Percentiles rank a stretch among this genome's conserved stretches.
These are phyloP conservation scores for Senna siamea DNA, from an alignment of 306 rosid species.

Conservation along the genomic window DNA sequence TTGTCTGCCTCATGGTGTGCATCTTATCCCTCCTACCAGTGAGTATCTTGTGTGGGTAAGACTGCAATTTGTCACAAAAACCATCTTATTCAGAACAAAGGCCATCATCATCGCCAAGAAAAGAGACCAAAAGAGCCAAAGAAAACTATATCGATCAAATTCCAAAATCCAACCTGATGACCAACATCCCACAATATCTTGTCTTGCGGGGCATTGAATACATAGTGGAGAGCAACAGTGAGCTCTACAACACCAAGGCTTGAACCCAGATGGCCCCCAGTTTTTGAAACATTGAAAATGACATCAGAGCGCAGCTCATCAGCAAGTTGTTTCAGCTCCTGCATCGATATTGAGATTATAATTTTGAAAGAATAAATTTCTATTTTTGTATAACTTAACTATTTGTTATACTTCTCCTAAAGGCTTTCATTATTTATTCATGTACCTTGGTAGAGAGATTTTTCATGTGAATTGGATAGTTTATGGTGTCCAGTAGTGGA, in stretches of 20 bases:
- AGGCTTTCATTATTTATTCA: constrained; percentile 8
- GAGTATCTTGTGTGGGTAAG: constrained; percentile 94
- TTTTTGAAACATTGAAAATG: constrained; percentile 89
- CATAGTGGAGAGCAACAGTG: constrained; percentile 95
- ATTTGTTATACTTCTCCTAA: neutral
- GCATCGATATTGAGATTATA: constrained; percentile 29
- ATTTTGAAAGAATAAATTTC: neutral
- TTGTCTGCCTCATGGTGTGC: constrained; percentile 89
- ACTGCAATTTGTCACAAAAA: constrained; percentile 54
- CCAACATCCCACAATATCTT: constrained; percentile 97
- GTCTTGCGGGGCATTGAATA: constrained; percentile 88
- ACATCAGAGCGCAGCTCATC: constrained; percentile 95
- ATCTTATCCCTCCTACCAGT: constrained; percentile 92
- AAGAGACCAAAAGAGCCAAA: constrained; percentile 19
- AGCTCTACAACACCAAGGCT: constrained; percentile 97
- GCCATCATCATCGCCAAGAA: neutral
- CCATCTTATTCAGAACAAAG: constrained; percentile 9
- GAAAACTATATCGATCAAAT: neutral
- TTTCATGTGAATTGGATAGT: constrained; percentile 94
- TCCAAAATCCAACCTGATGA: constrained; percentile 71
- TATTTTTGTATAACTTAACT: neutral
- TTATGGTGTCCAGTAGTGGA: constrained; percentile 86
- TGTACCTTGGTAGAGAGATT: constrained; percentile 87
- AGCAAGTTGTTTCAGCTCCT: constrained; percentile 91
- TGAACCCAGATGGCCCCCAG: constrained; percentile 98